phyloP scores from a whole-genome alignment of 2,329 filamentous ascomycete species.

The Rhinocladiella similis region DNA sequence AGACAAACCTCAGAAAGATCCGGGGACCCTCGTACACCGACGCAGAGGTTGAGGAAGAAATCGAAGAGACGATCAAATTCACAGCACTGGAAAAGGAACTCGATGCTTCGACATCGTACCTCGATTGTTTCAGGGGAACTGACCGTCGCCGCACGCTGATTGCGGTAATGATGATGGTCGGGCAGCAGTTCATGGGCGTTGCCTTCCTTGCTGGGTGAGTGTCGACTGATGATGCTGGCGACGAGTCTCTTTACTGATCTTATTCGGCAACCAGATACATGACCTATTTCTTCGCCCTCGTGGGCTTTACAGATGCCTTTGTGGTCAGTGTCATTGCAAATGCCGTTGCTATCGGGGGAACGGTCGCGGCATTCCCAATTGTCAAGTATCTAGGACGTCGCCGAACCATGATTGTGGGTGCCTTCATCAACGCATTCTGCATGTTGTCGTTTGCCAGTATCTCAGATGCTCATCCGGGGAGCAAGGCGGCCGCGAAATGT shows the following conservation, averaged over 20 bases:
- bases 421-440: neutral
- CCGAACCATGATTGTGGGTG: neutral
- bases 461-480: neutral
- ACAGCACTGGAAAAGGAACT: conserved; percentile 28
- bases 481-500: conserved; percentile 2
- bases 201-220: neutral
- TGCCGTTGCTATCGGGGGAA: neutral
- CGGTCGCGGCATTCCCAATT: neutral
- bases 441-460: conserved; percentile 4
- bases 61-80: neutral
- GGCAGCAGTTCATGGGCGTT: neutral
- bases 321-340: conserved; percentile 1
- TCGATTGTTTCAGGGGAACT: conserved; percentile 32
- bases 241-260: neutral
- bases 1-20: no score
- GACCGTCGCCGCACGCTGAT: conserved; percentile 42
- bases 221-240: neutral
- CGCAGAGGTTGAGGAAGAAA: neutral
- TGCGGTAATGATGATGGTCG: conserved; percentile 7
- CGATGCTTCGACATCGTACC: conserved; percentile 26
- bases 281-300: conserved; percentile 5
- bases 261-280: neutral
- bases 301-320: conserved; percentile 1
- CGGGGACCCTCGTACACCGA: neutral
- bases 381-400: conserved; percentile 1